Evolutionary conservation across 2,329 filamentous ascomycete species (phyloP).

Genomic region (Xylariaceae sp.): DNA sequence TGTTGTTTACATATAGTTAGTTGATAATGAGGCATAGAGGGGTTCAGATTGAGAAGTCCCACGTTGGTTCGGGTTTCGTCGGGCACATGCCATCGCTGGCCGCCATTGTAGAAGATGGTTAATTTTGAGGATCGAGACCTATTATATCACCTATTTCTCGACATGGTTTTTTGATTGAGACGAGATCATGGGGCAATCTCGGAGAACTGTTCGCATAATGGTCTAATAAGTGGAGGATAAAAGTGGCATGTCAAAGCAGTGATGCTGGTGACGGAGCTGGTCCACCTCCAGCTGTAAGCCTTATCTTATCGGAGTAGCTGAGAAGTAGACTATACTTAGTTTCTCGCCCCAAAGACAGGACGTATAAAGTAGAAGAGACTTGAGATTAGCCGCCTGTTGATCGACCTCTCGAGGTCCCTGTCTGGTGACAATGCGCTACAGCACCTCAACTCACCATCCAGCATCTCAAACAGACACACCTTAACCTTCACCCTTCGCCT

Average conservation of each 20-base stretch:
- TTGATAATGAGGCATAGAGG: constrained; percentile 6
- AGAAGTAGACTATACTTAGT: constrained; percentile 17
- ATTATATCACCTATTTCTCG: constrained; percentile 3
- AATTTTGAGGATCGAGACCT: too few species aligned
- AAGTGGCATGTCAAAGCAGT: background rate
- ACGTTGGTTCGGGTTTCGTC: constrained; percentile 33
- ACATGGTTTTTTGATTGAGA: constrained; percentile 5
- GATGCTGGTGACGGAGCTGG: too few species aligned
- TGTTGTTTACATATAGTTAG: too few species aligned
- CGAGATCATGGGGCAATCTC: too few species aligned
- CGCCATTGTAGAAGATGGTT: constrained; percentile 20
- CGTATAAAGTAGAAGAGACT: constrained; percentile 22
- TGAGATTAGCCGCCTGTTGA: constrained; percentile 9
- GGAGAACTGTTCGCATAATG: background rate
- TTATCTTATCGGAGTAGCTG: constrained; percentile 31
- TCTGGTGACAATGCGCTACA: constrained; percentile 20
- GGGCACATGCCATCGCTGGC: constrained; percentile 31
- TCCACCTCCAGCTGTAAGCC: too few species aligned
- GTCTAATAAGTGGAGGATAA: constrained; percentile 1
- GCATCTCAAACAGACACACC: background rate
- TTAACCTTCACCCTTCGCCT: background rate
- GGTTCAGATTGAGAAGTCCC: constrained; percentile 14
- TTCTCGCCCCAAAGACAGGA: too few species aligned
- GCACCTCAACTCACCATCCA: constrained; percentile 2
- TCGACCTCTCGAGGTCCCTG: constrained; percentile 15